Base-by-base conservation (phyloP, 495 filamentous ascomycete genomes). In the Penicillium atrosanguineum region DNA sequence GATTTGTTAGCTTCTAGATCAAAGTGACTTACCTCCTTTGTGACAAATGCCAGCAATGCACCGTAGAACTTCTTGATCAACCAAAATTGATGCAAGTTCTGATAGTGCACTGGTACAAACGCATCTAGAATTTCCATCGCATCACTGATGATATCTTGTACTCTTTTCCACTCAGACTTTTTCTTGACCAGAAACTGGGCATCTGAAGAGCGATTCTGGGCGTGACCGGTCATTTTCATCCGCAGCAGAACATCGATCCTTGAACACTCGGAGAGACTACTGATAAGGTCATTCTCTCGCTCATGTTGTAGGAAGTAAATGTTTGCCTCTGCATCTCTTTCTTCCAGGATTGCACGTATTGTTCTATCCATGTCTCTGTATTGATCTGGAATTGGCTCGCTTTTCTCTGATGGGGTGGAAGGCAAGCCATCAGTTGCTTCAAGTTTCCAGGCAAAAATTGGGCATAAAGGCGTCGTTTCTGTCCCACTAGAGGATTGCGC, bases 61-160 rank as follows among this genome's bases (percentile, higher is more conserved):
- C 52, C 52, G 12, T 44, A 49, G 9, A 55, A 55, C 20, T 55
- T 55, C 52, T 38, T 49, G 39, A 48, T 55, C 16, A 55, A 4
- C 52, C 44, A 48, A 44, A 44, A 55, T 8, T 44, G 26, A 48
- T 48, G 7, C 7, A 48, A 11, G 1, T 38, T 26, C 19, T 55
- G 52, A 19, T 55, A 55, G 15, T 44, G 26, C 6, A 48, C 37
- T 7, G 52, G 52, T 11, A 55, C 45, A 38, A 55, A 55, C 15
- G 52, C 37, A 44, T 55, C 40, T 25, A 55, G 15, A 15, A 55
- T 48, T 18, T 37, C 52, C 14, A 55, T 26, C 4, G 52, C 44
- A 18, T 18, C 11, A 14, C 31, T 49, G 23, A 38, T 6, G 11
- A 55, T 44, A 4, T 44, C 25, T 18, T 36, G 5, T 1, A 40